Evolutionary conservation across 2,329 filamentous ascomycete genomes (phyloP).

Genomic region (Plenodomus tracheiphilus): DNA sequence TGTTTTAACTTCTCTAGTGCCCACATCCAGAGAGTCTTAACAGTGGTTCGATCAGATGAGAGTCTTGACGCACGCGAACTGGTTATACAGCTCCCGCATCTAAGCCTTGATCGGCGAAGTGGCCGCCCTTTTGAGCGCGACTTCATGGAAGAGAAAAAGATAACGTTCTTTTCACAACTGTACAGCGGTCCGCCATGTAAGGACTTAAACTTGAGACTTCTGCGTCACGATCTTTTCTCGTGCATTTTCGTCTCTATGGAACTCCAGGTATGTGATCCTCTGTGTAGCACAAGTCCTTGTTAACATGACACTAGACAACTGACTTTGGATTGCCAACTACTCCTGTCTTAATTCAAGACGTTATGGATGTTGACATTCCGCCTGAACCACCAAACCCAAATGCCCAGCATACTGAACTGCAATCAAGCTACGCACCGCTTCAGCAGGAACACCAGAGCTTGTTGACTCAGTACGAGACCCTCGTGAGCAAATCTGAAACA

Average conservation of each 20-base stretch:
- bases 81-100: not conserved
- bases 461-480: not conserved
- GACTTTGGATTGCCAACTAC: constrained; percentile 4
- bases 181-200: constrained; percentile 3
- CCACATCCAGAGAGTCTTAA: constrained; percentile 8
- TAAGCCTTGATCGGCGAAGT: constrained; percentile 4
- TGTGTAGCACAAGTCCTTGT: constrained; percentile 2
- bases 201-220: constrained; percentile 5
- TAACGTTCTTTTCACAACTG: constrained; percentile 9
- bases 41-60: constrained; percentile 1
- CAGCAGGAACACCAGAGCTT: constrained; percentile 1
- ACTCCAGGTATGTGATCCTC: constrained; percentile 2
- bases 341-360: constrained; percentile 1
- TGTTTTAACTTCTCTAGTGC: constrained; percentile 4
- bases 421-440: no score
- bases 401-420: no score
- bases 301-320: constrained; percentile 6
- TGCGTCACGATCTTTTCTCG: constrained; percentile 8
- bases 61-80: not conserved
- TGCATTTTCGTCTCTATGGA: constrained; percentile 9
- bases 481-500: constrained; percentile 4
- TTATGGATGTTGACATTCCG: constrained; percentile 4
- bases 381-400: constrained; percentile 2
- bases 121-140: constrained; percentile 9
- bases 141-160: constrained; percentile 9